phyloP scores from a whole-genome alignment of 1,139 yeast genomes.

The Candida tetrigidarum region DNA sequence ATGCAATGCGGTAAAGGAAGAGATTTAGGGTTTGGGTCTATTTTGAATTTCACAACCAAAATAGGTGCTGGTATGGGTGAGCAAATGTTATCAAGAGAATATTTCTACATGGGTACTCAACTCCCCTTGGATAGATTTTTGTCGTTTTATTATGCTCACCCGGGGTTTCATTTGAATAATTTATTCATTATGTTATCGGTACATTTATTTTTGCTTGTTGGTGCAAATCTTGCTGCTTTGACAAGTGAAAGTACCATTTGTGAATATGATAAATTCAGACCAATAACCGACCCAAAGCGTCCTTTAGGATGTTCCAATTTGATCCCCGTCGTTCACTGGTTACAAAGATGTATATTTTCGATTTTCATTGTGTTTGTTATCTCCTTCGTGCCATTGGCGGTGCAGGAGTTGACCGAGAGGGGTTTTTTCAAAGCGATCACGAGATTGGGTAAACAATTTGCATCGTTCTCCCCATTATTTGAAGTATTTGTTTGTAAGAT shows the following conservation, averaged over 20 bases:
- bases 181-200: conserved; percentile 53
- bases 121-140: conserved; percentile 55
- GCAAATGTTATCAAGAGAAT: conserved; percentile 57
- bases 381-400: conserved; percentile 53
- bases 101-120: conserved; percentile 52
- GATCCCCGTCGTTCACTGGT: conserved; percentile 55
- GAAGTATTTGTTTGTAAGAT: conserved; percentile 58
- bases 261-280: conserved; percentile 46
- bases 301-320: conserved; percentile 54
- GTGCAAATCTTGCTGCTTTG: conserved; percentile 52
- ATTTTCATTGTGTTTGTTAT: conserved; percentile 53
- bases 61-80: conserved; percentile 67
- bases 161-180: conserved; percentile 60
- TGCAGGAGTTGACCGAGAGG: conserved; percentile 55
- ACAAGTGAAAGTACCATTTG: conserved; percentile 50
- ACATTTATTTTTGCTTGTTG: conserved; percentile 48
- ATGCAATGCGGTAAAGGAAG: conserved; percentile 63
- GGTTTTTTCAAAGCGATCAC: conserved; percentile 50
- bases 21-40: conserved; percentile 58
- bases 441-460: conserved; percentile 49
- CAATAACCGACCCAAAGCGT: conserved; percentile 49
- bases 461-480: conserved; percentile 55
- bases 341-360: conserved; percentile 51
- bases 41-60: conserved; percentile 56
- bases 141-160: conserved; percentile 59